These are phyloP conservation scores for Starmerella apicola DNA, from an alignment of 805 yeast species.

Conservation along the genomic window DNA sequence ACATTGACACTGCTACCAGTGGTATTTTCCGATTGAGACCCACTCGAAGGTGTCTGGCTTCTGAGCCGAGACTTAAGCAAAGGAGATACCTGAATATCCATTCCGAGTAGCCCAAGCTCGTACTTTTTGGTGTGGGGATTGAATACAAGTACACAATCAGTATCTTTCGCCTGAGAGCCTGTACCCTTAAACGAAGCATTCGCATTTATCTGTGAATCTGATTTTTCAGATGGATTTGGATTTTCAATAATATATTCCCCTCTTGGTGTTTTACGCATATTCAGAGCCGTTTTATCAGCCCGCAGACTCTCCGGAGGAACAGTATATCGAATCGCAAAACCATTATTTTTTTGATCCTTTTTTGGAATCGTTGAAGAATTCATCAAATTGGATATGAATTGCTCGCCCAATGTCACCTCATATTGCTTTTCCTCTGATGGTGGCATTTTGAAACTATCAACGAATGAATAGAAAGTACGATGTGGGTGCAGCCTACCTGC, in stretches of 20 bases:
- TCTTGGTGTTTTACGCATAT: constrained; percentile 13
- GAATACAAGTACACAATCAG: constrained; percentile 66
- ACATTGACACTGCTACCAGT: no score
- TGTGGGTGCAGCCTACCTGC: no score
- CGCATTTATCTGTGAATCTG: no score
- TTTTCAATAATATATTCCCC: constrained; percentile 16
- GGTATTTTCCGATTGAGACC: not conserved
- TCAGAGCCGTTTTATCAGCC: constrained; percentile 2
- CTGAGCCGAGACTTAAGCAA: constrained; percentile 10
- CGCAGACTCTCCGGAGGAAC: constrained; percentile 14
- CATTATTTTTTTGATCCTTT: no score
- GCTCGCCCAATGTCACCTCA: constrained; percentile 5
- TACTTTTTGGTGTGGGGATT: constrained; percentile 41
- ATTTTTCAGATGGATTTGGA: not conserved
- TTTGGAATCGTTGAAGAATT: no score
- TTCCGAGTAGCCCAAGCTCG: constrained; percentile 21
- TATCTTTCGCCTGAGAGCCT: constrained; percentile 21
- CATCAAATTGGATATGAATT: constrained; percentile 2
- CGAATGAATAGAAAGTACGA: no score
- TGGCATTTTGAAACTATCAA: no score
- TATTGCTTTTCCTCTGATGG: not conserved
- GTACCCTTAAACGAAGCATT: constrained; percentile 22
- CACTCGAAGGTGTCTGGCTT: not conserved
- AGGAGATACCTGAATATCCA: constrained; percentile 15
- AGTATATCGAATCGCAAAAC: constrained; percentile 14